Percentiles rank a stretch among this genome's conserved stretches.
Conservation (phyloP, 73 alveolate genomes). For the Durusdinium trenchii region DNA sequence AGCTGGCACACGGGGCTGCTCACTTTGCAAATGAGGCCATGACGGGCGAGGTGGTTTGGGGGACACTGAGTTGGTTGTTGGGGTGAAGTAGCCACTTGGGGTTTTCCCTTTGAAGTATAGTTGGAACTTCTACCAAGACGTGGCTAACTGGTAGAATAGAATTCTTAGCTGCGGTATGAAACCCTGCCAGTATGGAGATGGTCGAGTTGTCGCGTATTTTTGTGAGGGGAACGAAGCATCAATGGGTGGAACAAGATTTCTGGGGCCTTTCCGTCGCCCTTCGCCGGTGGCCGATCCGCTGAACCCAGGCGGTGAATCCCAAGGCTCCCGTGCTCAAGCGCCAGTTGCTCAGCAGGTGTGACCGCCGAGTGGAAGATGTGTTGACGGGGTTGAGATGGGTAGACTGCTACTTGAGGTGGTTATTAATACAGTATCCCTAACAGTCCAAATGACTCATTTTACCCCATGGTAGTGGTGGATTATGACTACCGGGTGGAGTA, state of each 20-base stretch:
- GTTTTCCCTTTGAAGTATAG: background rate
- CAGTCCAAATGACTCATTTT: too few species aligned
- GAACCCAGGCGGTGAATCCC: constrained; percentile 29
- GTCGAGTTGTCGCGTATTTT: too few species aligned
- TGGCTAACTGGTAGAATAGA: background rate
- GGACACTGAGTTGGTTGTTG: background rate
- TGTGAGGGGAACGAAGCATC: background rate
- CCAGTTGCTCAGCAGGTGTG: background rate
- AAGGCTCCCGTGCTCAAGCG: background rate
- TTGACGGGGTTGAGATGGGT: too few species aligned
- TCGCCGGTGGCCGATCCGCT: background rate
- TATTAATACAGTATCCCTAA: too few species aligned
- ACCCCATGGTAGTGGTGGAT: too few species aligned
- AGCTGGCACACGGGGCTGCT: background rate
- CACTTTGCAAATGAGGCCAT: constrained; percentile 45
- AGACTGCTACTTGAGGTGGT: too few species aligned
- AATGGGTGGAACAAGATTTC: background rate
- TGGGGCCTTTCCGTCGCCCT: background rate
- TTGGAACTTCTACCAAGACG: background rate
- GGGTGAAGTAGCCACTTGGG: background rate
- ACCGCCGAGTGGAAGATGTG: background rate
- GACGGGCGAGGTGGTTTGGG: background rate
- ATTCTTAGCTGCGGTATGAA: background rate
- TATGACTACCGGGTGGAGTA: too few species aligned
- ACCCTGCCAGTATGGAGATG: too few species aligned